Evolutionary conservation across 176 grass and related monocot species (phyloP).

Genomic region (Eremochloa ophiuroides): DNA sequence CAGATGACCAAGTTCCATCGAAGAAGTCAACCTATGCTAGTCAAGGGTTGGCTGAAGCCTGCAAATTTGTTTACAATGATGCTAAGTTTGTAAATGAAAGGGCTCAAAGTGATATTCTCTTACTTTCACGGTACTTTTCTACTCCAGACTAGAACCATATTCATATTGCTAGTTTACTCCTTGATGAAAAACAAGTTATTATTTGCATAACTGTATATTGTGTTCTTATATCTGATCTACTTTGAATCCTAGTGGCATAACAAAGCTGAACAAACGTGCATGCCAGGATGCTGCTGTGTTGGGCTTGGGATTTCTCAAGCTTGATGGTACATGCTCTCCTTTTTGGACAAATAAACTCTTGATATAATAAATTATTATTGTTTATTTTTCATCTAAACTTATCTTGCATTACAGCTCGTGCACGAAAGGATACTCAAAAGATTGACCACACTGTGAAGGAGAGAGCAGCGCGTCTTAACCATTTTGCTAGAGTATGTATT

Average conservation of each 20-base stretch:
- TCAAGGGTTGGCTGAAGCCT: conserved; percentile 76
- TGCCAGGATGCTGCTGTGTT: conserved; percentile 87
- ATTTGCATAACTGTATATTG: not conserved
- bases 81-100: conserved; percentile 99
- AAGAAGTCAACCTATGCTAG: conserved; percentile 35
- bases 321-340: conserved; percentile 67
- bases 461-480: conserved; percentile 61
- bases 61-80: conserved; percentile 88
- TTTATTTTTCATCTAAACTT: conserved; percentile 21
- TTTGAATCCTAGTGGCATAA: conserved; percentile 67
- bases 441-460: conserved; percentile 87
- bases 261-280: conserved; percentile 85
- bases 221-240: conserved; percentile 10
- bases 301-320: conserved; percentile 78
- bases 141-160: not conserved
- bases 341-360: not conserved
- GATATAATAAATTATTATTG: not conserved
- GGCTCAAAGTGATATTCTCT: conserved; percentile 81
- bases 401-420: conserved; percentile 66
- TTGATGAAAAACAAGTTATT: not conserved
- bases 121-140: conserved; percentile 77
- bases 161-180: not conserved
- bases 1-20: conserved; percentile 25
- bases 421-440: conserved; percentile 74
- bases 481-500: conserved; percentile 75